Base-by-base conservation (phyloP, 192 early-diverging fungal genomes). In the Linnemannia zychae region DNA sequence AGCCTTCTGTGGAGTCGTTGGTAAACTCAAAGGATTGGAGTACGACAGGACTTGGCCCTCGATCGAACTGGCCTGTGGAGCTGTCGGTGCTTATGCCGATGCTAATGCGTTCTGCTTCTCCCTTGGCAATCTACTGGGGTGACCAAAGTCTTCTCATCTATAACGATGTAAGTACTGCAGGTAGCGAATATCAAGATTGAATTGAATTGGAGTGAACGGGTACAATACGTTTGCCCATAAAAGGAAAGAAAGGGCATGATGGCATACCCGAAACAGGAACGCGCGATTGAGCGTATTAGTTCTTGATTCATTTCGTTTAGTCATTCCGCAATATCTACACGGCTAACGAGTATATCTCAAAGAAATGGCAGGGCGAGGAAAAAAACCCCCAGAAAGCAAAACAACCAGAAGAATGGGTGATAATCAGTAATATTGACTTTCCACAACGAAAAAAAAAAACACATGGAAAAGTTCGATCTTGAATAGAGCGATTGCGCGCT, bases 1-100 rank as follows among this genome's bases (percentile, higher is more conserved):
- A 84, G 34, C 22, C 57, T 47, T 80, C 87, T 13, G 72, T 81
- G 3, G 68, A 60, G 50, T 67, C 67, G 4, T 49, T 88, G 44
- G 37, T 81, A 1, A 71, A 81, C 3, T 48, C 72, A 28, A 82
- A 79, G 52, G 87, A 88, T 50, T 88, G 87, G 87, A 75, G 76
- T 28, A 65, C 31, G 38, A 88, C 87, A n/a, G 63, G 72, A 17
- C 68, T 88, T 6, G 87, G 87, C 16, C 82, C 82, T 17, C 67
- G 75, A 37, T 60, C 49, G 2, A 46, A 16, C 17, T 88, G 87
- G 87, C 68, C 79, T 4, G n/a, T n/a, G 15, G 81, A 83, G 20
- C 52, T 83, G 18, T 17, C n/a, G 12, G 18, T 70, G 13, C 2
- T 77, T 4, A 37, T 83, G 34, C 63, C 46, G n/a, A 18, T 71